These are phyloP conservation scores for Wickerhamiella bombiphila DNA, from an alignment of 805 yeast genomes.

Conservation along the genomic window DNA sequence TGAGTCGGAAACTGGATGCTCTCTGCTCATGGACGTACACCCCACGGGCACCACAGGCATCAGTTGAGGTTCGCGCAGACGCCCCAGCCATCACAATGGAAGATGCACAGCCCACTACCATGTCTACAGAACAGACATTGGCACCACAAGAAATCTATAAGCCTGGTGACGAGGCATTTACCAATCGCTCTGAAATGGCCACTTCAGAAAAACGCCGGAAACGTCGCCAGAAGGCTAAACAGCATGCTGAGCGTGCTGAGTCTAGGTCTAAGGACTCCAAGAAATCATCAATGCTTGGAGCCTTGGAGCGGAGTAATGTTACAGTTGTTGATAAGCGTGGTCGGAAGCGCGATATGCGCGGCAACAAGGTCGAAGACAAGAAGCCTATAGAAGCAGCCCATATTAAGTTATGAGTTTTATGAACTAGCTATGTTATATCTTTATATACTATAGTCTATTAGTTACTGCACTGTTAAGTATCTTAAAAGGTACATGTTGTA, in stretches of 20 bases:
- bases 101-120: slow-evolving; percentile 85
- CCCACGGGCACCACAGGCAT: slow-evolving; percentile 76
- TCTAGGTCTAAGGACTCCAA: slow-evolving; percentile 31
- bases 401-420: slow-evolving; percentile 26
- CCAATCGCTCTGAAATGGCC: slow-evolving; percentile 14
- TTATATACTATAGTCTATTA: too few relatives aligned
- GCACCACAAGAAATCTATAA: slow-evolving; percentile 93
- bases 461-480: too few relatives aligned
- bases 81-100: slow-evolving; percentile 79
- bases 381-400: slow-evolving; percentile 16
- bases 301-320: slow-evolving; percentile 62
- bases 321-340: slow-evolving; percentile 68
- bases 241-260: slow-evolving; percentile 16
- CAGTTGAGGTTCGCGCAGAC: slow-evolving; percentile 69
- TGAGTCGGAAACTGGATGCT: slow-evolving; percentile 68
- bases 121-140: slow-evolving; percentile 55
- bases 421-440: too few relatives aligned
- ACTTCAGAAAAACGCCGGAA: slow-evolving; percentile 39
- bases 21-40: slow-evolving; percentile 87
- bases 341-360: slow-evolving; percentile 55
- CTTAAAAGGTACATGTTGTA: too few relatives aligned
- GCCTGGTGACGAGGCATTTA: slow-evolving; percentile 18
- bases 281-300: slow-evolving; percentile 38
- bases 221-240: slow-evolving; percentile 64
- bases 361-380: slow-evolving; percentile 41